Conservation (phyloP, 2,329 filamentous ascomycete genomes). For the Epichloe festucae region DNA sequence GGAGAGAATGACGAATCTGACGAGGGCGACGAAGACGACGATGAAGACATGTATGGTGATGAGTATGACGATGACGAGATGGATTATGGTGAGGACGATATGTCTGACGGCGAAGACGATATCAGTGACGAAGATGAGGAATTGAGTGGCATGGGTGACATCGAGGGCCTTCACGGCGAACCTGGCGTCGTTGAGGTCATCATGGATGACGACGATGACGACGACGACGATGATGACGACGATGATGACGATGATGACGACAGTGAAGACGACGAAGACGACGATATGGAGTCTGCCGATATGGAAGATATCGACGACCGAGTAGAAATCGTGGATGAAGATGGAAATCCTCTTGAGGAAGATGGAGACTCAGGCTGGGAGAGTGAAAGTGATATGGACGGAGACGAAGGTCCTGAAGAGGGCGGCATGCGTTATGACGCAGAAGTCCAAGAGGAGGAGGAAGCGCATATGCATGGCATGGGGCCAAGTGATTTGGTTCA, state of each 20-base stretch:
- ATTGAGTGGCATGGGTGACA: conserved; percentile 68
- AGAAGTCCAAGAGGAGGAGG: conserved; percentile 41
- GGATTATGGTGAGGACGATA: conserved; percentile 75
- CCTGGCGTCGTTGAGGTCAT: conserved; percentile 60
- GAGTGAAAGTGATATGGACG: conserved; percentile 45
- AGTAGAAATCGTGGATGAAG: conserved; percentile 49
- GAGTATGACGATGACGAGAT: conserved; percentile 87
- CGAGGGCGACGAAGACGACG: conserved; percentile 57
- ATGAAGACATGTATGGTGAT: conserved; percentile 87
- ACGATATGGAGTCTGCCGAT: conserved; percentile 29
- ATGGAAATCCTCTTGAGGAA: conserved; percentile 44
- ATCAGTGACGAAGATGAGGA: conserved; percentile 85
- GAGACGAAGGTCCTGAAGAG: conserved; percentile 38
- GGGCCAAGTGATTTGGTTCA: conserved; percentile 33
- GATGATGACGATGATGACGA: conserved; percentile 47
- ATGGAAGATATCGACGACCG: conserved; percentile 41
- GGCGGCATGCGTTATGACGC: conserved; percentile 43
- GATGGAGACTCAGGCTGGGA: conserved; percentile 50
- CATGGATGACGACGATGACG: conserved; percentile 49
- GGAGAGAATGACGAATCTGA: conserved; percentile 73
- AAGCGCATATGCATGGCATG: conserved; percentile 33
- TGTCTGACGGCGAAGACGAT: conserved; percentile 71
- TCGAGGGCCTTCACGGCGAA: conserved; percentile 59
- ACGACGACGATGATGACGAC: conserved; percentile 49
- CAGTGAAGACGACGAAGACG: conserved; percentile 42